Base-by-base conservation (phyloP, 345 rosid genomes). In the Garcia nutans region DNA sequence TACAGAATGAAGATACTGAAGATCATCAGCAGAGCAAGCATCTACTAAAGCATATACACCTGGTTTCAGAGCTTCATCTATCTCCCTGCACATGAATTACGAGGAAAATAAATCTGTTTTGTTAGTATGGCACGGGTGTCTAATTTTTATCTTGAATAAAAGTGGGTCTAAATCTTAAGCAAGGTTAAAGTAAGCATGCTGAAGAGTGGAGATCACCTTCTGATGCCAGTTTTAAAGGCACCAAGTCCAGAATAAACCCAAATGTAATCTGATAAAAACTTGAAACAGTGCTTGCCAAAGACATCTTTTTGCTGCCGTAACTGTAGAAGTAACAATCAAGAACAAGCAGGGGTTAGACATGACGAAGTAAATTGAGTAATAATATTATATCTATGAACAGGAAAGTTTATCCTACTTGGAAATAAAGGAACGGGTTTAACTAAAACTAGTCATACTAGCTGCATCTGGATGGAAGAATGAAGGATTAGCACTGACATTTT, bases 11-110 rank as follows among this genome's bases (percentile, higher is more conserved):
- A 96, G 97, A 89, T 89, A 83, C 56, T 93, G 98, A 80, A 90
- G 90, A 81, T 96, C 94, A 55, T 88, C 80, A 12, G 86, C 86
- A 37, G 93, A 86, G 82, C 99, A 96, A 71, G 88, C 83, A 76
- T 96, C 99, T 77, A 96, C 84, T 73, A 96, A 78, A 73, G 99
- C 98, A 83, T 90, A 88, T 19, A 96, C 86, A 73, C 97, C 98
- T 42, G 99, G 97, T 74, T 76, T 92, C 74, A 96, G 82, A 74
- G 98, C 97, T 83, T 89, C 98, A 72, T 93, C 93, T 76, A 91
- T 77, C 81, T 96, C 97, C 87, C 99, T 96, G 90, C 73, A 79
- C 73, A 81, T 78, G 22, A 58, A 47, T 70, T 11, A 50, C 72
- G 71, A 78, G 10, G 37, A 23, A 41, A 71, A 78, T 16, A 26